These are phyloP conservation scores for Rubia occidens DNA, from an alignment of 305 asterid genomes.

Conservation along the genomic window DNA sequence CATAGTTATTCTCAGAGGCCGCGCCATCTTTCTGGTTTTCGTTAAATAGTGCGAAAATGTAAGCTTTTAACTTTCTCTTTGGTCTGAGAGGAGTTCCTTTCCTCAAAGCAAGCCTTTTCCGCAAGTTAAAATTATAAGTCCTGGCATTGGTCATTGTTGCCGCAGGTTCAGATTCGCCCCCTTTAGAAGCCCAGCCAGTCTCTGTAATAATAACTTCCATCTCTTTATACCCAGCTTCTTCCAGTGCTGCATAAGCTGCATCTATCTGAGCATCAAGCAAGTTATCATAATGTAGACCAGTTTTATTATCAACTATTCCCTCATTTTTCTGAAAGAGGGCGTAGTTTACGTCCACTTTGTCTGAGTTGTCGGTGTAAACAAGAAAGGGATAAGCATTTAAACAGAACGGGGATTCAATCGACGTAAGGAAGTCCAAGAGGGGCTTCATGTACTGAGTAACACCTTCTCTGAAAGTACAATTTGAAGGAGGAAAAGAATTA, in stretches of 20 bases:
- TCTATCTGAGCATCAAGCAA: constrained; percentile 94
- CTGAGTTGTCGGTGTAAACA: constrained; percentile 61
- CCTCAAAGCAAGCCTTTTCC: constrained; percentile 75
- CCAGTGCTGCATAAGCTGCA: constrained; percentile 89
- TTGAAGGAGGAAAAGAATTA: constrained; percentile 89
- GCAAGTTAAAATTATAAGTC: constrained; percentile 68
- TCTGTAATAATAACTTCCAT: constrained; percentile 92
- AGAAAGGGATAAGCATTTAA: constrained; percentile 87
- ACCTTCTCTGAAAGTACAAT: constrained; percentile 64
- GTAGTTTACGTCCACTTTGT: constrained; percentile 63
- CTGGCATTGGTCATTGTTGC: constrained; percentile 69
- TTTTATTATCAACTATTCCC: constrained; percentile 58
- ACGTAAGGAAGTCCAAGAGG: constrained; percentile 60
- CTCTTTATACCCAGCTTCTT: constrained; percentile 53
- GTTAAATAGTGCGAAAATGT: constrained; percentile 79
- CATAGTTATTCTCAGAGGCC: constrained; percentile 68
- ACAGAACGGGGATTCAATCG: constrained; percentile 81
- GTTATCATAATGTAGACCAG: constrained; percentile 75
- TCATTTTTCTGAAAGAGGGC: constrained; percentile 65
- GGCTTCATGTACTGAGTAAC: constrained; percentile 74
- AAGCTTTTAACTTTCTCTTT: constrained; percentile 56
- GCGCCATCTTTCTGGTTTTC: constrained; percentile 68
- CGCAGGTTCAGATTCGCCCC: constrained; percentile 75
- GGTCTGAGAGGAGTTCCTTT: constrained; percentile 96
- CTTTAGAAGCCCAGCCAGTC: constrained; percentile 98